phyloP scores from a whole-genome alignment of 1,284 basidiomycete species.

The Apiotrichum gracile region DNA sequence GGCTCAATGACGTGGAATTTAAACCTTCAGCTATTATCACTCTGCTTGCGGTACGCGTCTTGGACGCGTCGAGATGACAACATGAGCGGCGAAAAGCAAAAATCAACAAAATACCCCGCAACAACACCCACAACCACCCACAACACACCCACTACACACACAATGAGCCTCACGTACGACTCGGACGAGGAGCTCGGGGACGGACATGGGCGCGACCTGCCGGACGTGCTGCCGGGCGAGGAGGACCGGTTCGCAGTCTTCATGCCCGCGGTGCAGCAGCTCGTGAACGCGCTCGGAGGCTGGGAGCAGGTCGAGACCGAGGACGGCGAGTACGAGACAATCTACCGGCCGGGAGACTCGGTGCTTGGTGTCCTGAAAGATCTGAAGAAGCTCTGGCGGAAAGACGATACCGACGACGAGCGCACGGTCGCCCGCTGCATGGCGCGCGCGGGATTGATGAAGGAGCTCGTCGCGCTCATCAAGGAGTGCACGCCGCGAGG shows the following conservation, averaged over 20 bases:
- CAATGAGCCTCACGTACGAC: constrained; percentile 7
- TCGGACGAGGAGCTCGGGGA: not conserved
- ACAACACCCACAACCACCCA: not conserved
- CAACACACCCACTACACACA: not conserved
- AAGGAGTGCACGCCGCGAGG: constrained; percentile 65
- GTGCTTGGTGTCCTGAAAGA: constrained; percentile 80
- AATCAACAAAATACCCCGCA: not conserved
- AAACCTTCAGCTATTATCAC: not conserved
- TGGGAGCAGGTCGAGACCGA: constrained; percentile 52
- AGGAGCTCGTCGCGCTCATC: constrained; percentile 80
- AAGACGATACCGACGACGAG: constrained; percentile 91
- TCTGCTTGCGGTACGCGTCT: constrained; percentile 5
- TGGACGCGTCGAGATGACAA: not conserved
- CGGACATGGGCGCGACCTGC: not conserved
- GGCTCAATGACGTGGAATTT: not conserved
- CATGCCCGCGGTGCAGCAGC: constrained; percentile 40
- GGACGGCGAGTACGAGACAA: constrained; percentile 49
- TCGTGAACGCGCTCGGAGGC: constrained; percentile 46
- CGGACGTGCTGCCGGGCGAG: constrained; percentile 6
- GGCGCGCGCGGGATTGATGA: constrained; percentile 73
- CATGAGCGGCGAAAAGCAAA: not conserved
- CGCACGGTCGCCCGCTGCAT: constrained; percentile 87
- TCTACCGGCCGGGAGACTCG: constrained; percentile 77
- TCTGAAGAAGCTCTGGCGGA: constrained; percentile 87
- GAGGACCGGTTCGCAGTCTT: constrained; percentile 38